Conservation (phyloP, 768 basidiomycete species). For the Suillus alpinus region DNA sequence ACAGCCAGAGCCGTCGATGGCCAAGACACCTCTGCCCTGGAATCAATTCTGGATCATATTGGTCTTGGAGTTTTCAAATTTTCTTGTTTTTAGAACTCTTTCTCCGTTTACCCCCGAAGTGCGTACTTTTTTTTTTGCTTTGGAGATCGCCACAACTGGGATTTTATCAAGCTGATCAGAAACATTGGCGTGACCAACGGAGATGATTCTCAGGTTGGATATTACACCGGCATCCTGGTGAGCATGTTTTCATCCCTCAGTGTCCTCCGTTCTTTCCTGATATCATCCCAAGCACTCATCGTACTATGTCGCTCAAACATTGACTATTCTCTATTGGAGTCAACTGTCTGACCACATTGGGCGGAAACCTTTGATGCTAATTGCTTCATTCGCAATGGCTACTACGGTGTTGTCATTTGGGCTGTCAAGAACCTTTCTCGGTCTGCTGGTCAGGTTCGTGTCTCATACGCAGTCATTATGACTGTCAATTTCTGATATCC, state of each 20-base stretch:
- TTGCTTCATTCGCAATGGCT: slow-evolving; percentile 43
- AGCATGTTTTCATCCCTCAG: slow-evolving; percentile 5
- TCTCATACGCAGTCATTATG: no score
- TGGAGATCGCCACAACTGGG: neutral
- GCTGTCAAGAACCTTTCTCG: no score
- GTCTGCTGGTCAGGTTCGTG: no score
- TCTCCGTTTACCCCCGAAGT: slow-evolving; percentile 69
- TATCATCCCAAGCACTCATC: slow-evolving; percentile 43
- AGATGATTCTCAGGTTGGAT: slow-evolving; percentile 39
- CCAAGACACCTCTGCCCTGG: slow-evolving; percentile 52
- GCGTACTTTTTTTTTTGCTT: slow-evolving; percentile 10
- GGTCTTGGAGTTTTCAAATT: slow-evolving; percentile 67
- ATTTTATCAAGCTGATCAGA: slow-evolving; percentile 3
- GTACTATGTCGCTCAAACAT: slow-evolving; percentile 51
- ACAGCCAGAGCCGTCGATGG: slow-evolving; percentile 14
- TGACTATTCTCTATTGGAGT: slow-evolving; percentile 59
- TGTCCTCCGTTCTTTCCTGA: slow-evolving; percentile 31
- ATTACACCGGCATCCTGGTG: slow-evolving; percentile 42
- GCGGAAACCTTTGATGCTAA: slow-evolving; percentile 51
- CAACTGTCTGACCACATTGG: slow-evolving; percentile 51
- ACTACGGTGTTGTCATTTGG: slow-evolving; percentile 45
- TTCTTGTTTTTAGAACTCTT: slow-evolving; percentile 66
- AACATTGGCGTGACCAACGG: slow-evolving; percentile 31
- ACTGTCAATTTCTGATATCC: no score
- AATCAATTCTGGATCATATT: slow-evolving; percentile 61